Evolutionary conservation across 2,329 filamentous ascomycete species (phyloP).

Genomic region (Massarina eburnea): DNA sequence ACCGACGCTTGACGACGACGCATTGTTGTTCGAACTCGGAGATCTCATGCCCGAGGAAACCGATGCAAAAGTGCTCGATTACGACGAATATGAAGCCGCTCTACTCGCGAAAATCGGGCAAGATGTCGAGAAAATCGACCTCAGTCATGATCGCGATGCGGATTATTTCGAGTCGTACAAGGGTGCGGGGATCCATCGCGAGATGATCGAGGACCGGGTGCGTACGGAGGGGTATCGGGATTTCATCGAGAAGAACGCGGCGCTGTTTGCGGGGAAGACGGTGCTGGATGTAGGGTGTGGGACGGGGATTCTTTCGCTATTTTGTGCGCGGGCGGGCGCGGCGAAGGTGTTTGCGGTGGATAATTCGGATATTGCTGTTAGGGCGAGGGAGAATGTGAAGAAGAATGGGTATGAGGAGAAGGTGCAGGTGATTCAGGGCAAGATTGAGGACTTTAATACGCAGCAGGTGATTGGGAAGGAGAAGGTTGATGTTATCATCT

Average conservation of each 20-base stretch:
- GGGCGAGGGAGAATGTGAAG: conserved; percentile 81
- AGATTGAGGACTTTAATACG: conserved; percentile 81
- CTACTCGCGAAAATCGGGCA: conserved; percentile 45
- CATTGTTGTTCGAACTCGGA: conserved; percentile 82
- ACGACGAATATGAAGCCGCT: conserved; percentile 41
- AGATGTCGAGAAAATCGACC: conserved; percentile 28
- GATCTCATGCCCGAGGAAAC: conserved; percentile 59
- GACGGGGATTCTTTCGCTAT: conserved; percentile 88
- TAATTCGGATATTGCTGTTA: conserved; percentile 86
- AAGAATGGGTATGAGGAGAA: conserved; percentile 72
- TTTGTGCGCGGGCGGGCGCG: conserved; percentile 88
- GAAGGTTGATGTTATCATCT: conserved; percentile 90
- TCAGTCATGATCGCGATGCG: conserved; percentile 53
- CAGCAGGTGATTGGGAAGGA: conserved; percentile 50
- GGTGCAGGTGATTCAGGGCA: conserved; percentile 80
- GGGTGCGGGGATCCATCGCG: conserved; percentile 79
- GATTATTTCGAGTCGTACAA: conserved; percentile 68
- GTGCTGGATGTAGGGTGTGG: conserved; percentile 87
- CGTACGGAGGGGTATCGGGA: conserved; percentile 91
- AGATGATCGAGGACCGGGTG: conserved; percentile 88
- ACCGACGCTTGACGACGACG: conserved; percentile 85
- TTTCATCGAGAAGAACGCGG: conserved; percentile 90
- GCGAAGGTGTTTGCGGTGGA: conserved; percentile 87
- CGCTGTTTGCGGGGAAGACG: conserved; percentile 80
- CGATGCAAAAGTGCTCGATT: conserved; percentile 31